Evolutionary conservation across 1,139 yeast genomes (phyloP).

Genomic region (Blastobotrys arbuscula): DNA sequence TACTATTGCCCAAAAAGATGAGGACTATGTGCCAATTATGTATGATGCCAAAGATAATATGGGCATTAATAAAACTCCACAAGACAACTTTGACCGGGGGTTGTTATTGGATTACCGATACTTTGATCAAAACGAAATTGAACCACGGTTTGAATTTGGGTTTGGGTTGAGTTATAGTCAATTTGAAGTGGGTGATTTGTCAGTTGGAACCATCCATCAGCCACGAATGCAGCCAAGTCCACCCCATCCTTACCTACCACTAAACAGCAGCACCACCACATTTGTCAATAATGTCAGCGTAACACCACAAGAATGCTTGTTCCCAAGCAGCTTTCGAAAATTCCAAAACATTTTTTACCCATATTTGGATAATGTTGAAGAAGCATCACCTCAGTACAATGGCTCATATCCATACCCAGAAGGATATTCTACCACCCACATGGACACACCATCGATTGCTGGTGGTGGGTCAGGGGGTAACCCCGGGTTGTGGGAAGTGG

Average conservation of each 20-base stretch:
- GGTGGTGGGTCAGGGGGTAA: slow-evolving; percentile 58
- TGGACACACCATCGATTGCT: slow-evolving; percentile 37
- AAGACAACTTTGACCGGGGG: slow-evolving; percentile 3
- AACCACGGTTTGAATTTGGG: slow-evolving; percentile 59
- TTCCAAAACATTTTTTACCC: slow-evolving; percentile 26
- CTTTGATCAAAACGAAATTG: slow-evolving; percentile 51
- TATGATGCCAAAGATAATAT: slow-evolving; percentile 55
- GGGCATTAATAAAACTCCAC: slow-evolving; percentile 6
- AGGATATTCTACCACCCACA: slow-evolving; percentile 43
- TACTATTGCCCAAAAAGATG: slow-evolving; percentile 53
- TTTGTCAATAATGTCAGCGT: slow-evolving; percentile 11
- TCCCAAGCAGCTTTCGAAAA: slow-evolving; percentile 37
- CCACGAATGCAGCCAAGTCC: slow-evolving; percentile 39
- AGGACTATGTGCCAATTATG: slow-evolving; percentile 50
- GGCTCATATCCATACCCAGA: slow-evolving; percentile 34
- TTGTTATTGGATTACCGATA: slow-evolving; percentile 44
- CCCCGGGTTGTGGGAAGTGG: slow-evolving; percentile 41
- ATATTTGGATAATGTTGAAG: neutral
- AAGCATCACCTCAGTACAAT: neutral
- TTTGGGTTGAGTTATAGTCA: slow-evolving; percentile 54
- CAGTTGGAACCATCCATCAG: slow-evolving; percentile 27
- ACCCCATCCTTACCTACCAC: slow-evolving; percentile 39
- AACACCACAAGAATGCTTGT: slow-evolving; percentile 20
- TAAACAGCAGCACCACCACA: neutral
- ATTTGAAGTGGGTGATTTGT: neutral